Evolutionary conservation across 768 basidiomycete species (phyloP).

Genomic region (Panellus pusillus): DNA sequence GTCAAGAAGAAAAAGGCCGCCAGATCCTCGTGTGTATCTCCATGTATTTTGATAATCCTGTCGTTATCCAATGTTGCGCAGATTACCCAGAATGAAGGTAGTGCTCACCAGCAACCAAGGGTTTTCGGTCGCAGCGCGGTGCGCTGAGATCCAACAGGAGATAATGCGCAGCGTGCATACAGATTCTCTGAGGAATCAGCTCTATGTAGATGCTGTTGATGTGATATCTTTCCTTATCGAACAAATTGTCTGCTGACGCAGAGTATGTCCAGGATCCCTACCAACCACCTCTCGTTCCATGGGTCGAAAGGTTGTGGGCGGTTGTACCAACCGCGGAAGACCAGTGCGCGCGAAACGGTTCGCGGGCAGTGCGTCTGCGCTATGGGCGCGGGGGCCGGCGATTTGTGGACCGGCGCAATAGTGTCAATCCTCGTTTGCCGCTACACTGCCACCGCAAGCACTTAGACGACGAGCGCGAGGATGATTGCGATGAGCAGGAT

Average conservation of each 20-base stretch:
- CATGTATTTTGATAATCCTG: slow-evolving; percentile 14
- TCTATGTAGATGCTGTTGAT: slow-evolving; percentile 88
- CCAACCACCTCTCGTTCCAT: slow-evolving; percentile 59
- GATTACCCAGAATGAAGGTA: slow-evolving; percentile 47
- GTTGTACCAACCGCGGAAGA: slow-evolving; percentile 42
- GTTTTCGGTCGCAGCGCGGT: slow-evolving; percentile 50
- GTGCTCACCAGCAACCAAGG: slow-evolving; percentile 46
- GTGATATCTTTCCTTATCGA: slow-evolving; percentile 40
- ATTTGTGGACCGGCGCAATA: slow-evolving; percentile 68
- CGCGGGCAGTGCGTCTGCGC: slow-evolving; percentile 67
- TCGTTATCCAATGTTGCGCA: slow-evolving; percentile 40
- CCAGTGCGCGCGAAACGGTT: slow-evolving; percentile 26
- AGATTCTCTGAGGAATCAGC: slow-evolving; percentile 60
- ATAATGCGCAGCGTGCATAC: slow-evolving; percentile 61
- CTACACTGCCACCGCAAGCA: slow-evolving; percentile 23
- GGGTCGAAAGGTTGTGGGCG: slow-evolving; percentile 68
- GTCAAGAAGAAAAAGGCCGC: slow-evolving; percentile 34
- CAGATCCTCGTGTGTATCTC: slow-evolving; percentile 27
- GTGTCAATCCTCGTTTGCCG: slow-evolving; percentile 20
- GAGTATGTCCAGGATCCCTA: slow-evolving; percentile 56
- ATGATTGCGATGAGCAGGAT: slow-evolving; percentile 25
- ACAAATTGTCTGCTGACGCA: background rate
- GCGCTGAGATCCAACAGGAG: slow-evolving; percentile 54
- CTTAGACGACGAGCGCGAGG: slow-evolving; percentile 25
- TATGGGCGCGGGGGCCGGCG: slow-evolving; percentile 81